Evolutionary conservation across 495 filamentous ascomycete species (phyloP), one percentile per base, ranked within the genome.

Genomic region (Haplographium delicatum): DNA sequence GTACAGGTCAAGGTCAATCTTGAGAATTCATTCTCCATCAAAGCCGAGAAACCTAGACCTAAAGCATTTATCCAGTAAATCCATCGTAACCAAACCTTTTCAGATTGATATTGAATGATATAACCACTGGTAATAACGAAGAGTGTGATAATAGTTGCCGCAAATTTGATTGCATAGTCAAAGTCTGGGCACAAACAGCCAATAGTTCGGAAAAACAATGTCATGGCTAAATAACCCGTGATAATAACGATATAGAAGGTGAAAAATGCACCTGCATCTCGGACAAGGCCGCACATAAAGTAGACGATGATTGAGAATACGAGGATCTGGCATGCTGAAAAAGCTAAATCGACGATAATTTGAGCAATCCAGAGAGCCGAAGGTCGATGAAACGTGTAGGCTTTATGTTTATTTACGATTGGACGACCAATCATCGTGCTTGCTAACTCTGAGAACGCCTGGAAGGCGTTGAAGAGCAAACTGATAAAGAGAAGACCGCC

Each of bases 11-110:
- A 40, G 22, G 25, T 44, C 1, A 56, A 25, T 20, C 56, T 23
- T 11, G 41, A 44, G 85, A 93, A 93, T 62, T 93, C 89, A 54
- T 93, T 93, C 54, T 86, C 81, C 86, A 93, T 91, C 64, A 94
- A 55, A 0, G 79, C 69, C 5, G 81, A 74, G 63, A 93, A 91
- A 0, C 81, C 77, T 2, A 90, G 73, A 28, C 86, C 86, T 4
- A 91, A 73, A 0, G 84, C 78, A 49, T 90, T 91, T 61, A 91
- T 74, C 63, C 80, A 91, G 68, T 86, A 90, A 24, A 61, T 61
- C 58, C 58, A 61, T 19, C 53, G 22, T 0, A 91, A 79, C 84
- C 85, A 94, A 0, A 84, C 58, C 24, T 57, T 57, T 31, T 57
- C 50, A 8, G 40, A 47, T 16, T 50, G 50, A 28, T 57, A 88